Evolutionary conservation across 2,329 filamentous ascomycete genomes (phyloP), one percentile per base, ranked within the genome.

Genomic region (Tympanopsis confertula): DNA sequence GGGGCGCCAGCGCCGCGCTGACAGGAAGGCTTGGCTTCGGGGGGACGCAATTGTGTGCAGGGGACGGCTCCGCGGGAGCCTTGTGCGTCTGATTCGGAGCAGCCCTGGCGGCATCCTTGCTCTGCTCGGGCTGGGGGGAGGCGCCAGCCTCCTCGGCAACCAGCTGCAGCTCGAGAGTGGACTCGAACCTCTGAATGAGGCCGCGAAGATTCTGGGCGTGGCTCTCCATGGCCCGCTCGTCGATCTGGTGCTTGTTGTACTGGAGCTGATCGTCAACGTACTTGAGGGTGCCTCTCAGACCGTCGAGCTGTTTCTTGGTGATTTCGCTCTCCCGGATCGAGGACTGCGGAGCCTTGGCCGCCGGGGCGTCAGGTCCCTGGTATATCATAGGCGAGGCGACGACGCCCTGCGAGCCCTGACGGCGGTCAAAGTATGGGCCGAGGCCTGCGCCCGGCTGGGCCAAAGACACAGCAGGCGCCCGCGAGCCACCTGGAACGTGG

Each of bases 231-330:
- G 61, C 54, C 42, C 61, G 63, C 45, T 73, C 71, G 41, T 79
- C 74, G 43, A 78, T 74, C 45, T 78, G 74, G 43, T 78, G 71
- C 44, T 65, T 69, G 49, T 79, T 78, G 58, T 71, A 76, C 38
- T 67, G 64, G 33, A 79, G 53, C 45, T 80, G 74, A 41, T 73
- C 68, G 43, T 77, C 67, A 29, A 70, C 60, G 40, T 69, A 68
- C 47, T 67, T 71, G 41, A 79, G 59, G n/a, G 65, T 64, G n/a
- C 50, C 47, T 29, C 63, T 64, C 38, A 79, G 62, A 30, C 58
- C 55, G 17, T 67, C 62, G 36, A 78, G 65, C 45, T 78, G 73
- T 45, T 69, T 71, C 49, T 60, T 71, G 5, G 71, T 77, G 45
- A 78, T 74, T n/a, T 74, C 69, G 45, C 73, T 78, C 3, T 66